Conservation (phyloP, 306 rosid species). For the Spatholobus suberectus region DNA sequence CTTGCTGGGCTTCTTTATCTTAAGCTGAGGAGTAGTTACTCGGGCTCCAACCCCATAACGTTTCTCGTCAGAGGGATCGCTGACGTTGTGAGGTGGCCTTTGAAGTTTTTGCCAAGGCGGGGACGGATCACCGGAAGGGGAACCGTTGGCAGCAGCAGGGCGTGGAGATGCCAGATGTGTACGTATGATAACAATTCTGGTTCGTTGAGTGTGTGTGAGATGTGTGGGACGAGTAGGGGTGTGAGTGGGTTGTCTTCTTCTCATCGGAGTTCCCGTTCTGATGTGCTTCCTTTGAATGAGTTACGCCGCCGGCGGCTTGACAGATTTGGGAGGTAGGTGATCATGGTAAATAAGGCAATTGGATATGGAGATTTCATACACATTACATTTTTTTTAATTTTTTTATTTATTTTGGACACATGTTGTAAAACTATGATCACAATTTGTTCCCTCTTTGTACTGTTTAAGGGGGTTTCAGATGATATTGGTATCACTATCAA, state of each 20-base stretch:
- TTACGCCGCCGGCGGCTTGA: conserved; percentile 69
- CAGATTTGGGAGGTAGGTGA: conserved; percentile 61
- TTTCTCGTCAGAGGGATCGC: conserved; percentile 50
- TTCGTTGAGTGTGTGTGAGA: conserved; percentile 64
- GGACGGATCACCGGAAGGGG: conserved; percentile 71
- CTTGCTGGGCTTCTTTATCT: conserved; percentile 82
- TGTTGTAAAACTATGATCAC: background rate
- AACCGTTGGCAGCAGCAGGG: conserved; percentile 43
- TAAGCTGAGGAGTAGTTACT: conserved; percentile 50
- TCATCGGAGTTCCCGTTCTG: conserved; percentile 15
- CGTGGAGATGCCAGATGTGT: conserved; percentile 81
- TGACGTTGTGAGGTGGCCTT: conserved; percentile 60
- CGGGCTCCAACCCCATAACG: conserved; percentile 62
- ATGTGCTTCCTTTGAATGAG: conserved; percentile 60
- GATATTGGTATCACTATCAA: too few relatives aligned
- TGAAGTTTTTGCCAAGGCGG: conserved; percentile 44
- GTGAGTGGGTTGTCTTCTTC: conserved; percentile 36
- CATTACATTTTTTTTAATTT: background rate
- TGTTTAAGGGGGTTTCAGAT: background rate
- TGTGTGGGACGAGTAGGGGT: conserved; percentile 68
- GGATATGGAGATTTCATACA: background rate
- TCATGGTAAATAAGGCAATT: conserved; percentile 9
- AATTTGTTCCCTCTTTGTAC: background rate
- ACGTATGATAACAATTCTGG: conserved; percentile 66
- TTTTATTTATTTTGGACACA: background rate